phyloP scores from a whole-genome alignment of 1,284 basidiomycete species.

The Marasmius tenuissimus region DNA sequence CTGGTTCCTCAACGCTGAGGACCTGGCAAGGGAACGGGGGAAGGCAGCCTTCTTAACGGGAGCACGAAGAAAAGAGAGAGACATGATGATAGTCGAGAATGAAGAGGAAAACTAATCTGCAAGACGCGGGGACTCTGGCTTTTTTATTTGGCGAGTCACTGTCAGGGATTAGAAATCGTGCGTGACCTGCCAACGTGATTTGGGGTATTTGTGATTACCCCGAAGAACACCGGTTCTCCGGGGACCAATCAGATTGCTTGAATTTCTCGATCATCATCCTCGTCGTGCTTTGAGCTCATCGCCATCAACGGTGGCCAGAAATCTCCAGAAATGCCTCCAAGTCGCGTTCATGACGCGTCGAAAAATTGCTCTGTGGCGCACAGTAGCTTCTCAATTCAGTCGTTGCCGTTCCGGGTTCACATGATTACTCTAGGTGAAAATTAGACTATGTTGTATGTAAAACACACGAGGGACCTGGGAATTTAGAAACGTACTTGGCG shows the following conservation, averaged over 20 bases:
- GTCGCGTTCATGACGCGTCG: too few relatives aligned
- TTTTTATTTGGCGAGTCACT: not conserved
- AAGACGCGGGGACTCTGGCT: not conserved
- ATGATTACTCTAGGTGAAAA: too few relatives aligned
- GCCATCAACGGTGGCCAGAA: not conserved
- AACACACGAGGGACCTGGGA: too few relatives aligned
- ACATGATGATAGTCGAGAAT: slow-evolving; percentile 37
- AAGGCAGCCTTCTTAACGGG: slow-evolving; percentile 44
- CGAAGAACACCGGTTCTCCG: not conserved
- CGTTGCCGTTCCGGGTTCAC: too few relatives aligned
- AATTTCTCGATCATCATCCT: not conserved
- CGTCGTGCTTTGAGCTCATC: not conserved
- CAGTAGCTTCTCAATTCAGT: too few relatives aligned
- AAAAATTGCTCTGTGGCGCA: too few relatives aligned
- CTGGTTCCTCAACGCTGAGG: slow-evolving; percentile 23
- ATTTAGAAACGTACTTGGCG: too few relatives aligned
- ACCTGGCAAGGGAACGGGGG: slow-evolving; percentile 30
- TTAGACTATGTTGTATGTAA: too few relatives aligned
- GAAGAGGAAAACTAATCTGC: not conserved
- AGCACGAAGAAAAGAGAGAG: slow-evolving; percentile 46
- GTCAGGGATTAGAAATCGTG: slow-evolving; percentile 7
- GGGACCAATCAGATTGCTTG: not conserved
- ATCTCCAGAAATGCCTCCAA: not conserved
- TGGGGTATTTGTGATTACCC: not conserved
- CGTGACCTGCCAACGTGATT: slow-evolving; percentile 3